Percentiles rank a stretch among this genome's conserved stretches.
Evolutionary conservation across 352 stramenopile genomes (phyloP).

Genomic region (Globisporangium rhizosaccharum): DNA sequence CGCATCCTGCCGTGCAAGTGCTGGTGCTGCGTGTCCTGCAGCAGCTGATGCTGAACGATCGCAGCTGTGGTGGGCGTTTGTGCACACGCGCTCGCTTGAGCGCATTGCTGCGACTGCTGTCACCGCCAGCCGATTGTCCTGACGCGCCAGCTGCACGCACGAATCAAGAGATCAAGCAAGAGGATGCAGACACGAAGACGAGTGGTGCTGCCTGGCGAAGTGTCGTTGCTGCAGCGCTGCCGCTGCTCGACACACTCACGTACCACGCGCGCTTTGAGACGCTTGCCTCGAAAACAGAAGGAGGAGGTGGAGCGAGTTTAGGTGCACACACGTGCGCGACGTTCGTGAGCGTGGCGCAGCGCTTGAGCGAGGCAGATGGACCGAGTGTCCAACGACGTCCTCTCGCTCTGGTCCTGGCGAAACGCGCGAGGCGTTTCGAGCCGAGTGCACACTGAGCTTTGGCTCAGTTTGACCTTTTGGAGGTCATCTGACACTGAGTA

Average conservation of each 20-base stretch:
- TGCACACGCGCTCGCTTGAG: slow-evolving; percentile 3
- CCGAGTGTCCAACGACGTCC: slow-evolving; percentile 10
- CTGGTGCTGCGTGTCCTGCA: slow-evolving; percentile 16
- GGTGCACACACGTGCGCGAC: too few relatives aligned
- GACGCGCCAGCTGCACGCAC: neutral
- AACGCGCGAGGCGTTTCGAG: slow-evolving; percentile 8
- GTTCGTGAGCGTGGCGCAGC: neutral
- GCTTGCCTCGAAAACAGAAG: neutral
- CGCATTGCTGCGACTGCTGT: slow-evolving; percentile 5
- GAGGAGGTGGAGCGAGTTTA: neutral
- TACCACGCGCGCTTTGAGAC: neutral
- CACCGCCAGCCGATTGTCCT: neutral
- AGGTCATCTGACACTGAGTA: too few relatives aligned
- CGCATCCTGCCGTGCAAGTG: slow-evolving; percentile 4
- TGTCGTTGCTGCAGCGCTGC: slow-evolving; percentile 4
- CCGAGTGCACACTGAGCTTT: too few relatives aligned
- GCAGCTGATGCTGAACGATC: slow-evolving; percentile 5
- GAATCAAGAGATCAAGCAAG: neutral
- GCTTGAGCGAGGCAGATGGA: neutral
- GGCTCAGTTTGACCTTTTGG: too few relatives aligned
- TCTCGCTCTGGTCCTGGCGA: slow-evolving; percentile 2
- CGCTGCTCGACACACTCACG: slow-evolving; percentile 11
- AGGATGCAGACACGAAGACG: slow-evolving; percentile 1
- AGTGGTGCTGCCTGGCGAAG: neutral
- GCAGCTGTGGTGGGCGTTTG: neutral